These are phyloP conservation scores for Chalciporus pseudorubinellus DNA, from an alignment of 768 basidiomycete species.

Conservation along the genomic window DNA sequence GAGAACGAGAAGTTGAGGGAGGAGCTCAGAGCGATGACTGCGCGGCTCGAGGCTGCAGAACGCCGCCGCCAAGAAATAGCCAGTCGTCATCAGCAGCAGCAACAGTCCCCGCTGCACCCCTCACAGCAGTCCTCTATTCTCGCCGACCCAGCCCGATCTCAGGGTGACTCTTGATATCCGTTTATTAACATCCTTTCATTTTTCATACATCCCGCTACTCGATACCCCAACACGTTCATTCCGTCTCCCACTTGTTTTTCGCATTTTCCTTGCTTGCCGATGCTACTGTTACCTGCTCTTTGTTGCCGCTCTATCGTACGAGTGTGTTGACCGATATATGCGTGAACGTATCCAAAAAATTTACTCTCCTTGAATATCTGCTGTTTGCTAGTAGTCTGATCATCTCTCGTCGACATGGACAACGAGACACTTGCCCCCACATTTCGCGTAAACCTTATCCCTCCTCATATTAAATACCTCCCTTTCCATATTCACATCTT, in stretches of 20 bases:
- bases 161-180: conserved; percentile 27
- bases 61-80: conserved; percentile 48
- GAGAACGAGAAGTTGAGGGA: conserved; percentile 79
- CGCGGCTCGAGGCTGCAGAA: conserved; percentile 73
- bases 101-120: conserved; percentile 3
- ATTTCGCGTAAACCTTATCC: conserved; percentile 20
- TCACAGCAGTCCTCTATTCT: conserved; percentile 6
- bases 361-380: too few species aligned
- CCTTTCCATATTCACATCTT: background rate
- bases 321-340: background rate
- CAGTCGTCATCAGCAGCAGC: conserved; percentile 35
- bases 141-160: conserved; percentile 17
- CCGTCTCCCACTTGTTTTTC: conserved; percentile 10
- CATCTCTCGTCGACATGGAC: conserved; percentile 2
- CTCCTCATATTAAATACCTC: conserved; percentile 10
- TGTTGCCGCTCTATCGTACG: background rate
- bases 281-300: background rate
- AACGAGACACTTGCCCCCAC: background rate
- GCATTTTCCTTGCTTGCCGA: conserved; percentile 6
- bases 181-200: conserved; percentile 25
- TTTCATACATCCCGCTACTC: conserved; percentile 12
- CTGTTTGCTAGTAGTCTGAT: conserved; percentile 1
- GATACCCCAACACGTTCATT: conserved; percentile 29
- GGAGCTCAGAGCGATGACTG: conserved; percentile 72
- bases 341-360: background rate